Base-by-base conservation (phyloP, 257 asterid genomes). In the Nicotiana knightiana region DNA sequence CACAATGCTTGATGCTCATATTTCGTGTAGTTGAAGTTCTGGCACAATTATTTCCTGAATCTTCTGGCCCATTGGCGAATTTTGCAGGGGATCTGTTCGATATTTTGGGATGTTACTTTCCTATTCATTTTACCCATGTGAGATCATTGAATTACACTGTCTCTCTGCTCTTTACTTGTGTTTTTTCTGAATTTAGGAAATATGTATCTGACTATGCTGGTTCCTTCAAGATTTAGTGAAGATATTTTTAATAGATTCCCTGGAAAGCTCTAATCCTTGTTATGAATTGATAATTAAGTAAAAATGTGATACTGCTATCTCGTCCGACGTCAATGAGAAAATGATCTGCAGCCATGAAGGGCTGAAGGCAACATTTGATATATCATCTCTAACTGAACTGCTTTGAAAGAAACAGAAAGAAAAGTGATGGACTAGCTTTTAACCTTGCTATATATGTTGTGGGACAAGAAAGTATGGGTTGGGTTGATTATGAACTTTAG, bases 41-140 rank as follows among this genome's bases (percentile, higher is more conserved):
- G 86, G 91, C 91, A 26, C 88, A 81, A 81, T 67, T 92, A 79
- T 91, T 89, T 89, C 93, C 93, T 67, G 92, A 87, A 78, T 84
- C 92, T 62, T 86, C 92, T 81, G 92, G 96, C 53, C 92, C 97
- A 54, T 85, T 94, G 39, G 93, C 88, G 79, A 87, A 86, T 80
- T 89, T 85, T 85, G 95, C 95, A 3, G 91, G 85, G 63, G 98
- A 92, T 59, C 85, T 94, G 67, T 94, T 94, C 3, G 98, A 88
- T 70, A 83, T 92, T 81, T 82, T 96, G 84, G 97, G 97, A 83
- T 76, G 94, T 82, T 96, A 94, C 91, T 96, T 92, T 83, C 99
- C 99, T 39, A 89, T 96, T 83, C 97, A 91, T 88, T 94, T 94
- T 87, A 93, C 97, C 51, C 98, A 96, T 83, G 99, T 96, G 88